These are phyloP conservation scores for Microbotryum silenes-acaulis DNA, from an alignment of 1,284 basidiomycete genomes.

Conservation along the genomic window DNA sequence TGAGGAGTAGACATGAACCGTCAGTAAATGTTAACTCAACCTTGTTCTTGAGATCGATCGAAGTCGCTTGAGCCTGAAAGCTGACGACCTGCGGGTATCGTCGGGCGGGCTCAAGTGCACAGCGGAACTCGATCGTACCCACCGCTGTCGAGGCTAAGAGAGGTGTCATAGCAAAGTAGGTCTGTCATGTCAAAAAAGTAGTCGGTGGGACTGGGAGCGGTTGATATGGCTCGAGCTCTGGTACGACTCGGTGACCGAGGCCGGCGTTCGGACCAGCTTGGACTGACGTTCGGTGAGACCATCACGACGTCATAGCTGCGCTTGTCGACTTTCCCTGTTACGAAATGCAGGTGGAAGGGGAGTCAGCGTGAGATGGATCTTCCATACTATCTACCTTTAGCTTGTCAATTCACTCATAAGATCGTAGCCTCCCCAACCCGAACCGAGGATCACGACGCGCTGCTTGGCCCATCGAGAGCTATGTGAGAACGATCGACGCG, in stretches of 20 bases:
- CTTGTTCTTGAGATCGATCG: too few species aligned
- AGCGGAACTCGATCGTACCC: slow-evolving; percentile 72
- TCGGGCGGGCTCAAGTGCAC: slow-evolving; percentile 69
- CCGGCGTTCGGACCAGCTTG: too few species aligned
- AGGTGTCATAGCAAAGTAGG: slow-evolving; percentile 77
- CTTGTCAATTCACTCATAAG: slow-evolving; percentile 44
- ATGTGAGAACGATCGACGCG: not conserved
- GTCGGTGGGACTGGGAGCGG: slow-evolving; percentile 17
- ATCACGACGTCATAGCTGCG: slow-evolving; percentile 33
- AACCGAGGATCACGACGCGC: slow-evolving; percentile 69
- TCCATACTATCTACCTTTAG: slow-evolving; percentile 10
- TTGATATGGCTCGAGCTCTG: not conserved
- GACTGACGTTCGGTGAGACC: not conserved
- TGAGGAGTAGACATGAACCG: too few species aligned
- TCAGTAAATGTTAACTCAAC: too few species aligned
- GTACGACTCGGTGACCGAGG: too few species aligned
- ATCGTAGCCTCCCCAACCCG: slow-evolving; percentile 77
- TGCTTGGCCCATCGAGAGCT: slow-evolving; percentile 44
- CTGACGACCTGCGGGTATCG: slow-evolving; percentile 16
- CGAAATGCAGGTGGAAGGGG: not conserved
- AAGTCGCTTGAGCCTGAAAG: too few species aligned
- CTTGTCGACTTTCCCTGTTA: slow-evolving; percentile 37
- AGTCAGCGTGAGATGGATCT: not conserved
- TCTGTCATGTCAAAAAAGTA: slow-evolving; percentile 50
- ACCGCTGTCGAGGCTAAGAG: slow-evolving; percentile 53